Conservation (phyloP, 192 early-diverging fungal species). For the Backusella morwellensis region DNA sequence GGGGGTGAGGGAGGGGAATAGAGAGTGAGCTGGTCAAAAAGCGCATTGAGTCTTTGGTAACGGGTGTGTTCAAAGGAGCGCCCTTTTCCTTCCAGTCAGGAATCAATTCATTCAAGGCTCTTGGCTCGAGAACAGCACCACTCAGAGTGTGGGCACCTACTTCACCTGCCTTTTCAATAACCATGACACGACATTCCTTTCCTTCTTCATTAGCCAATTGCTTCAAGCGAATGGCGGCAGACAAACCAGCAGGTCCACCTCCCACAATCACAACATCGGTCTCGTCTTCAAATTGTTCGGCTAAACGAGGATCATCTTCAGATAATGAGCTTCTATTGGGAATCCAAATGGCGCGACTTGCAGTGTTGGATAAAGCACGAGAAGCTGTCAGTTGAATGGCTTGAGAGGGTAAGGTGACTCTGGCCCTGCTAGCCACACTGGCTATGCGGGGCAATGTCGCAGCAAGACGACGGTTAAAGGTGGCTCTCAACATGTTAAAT, state of each 20-base stretch:
- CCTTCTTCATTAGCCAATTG: conserved; percentile 83
- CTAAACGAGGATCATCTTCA: conserved; percentile 49
- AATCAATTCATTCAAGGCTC: conserved; percentile 91
- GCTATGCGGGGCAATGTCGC: neutral
- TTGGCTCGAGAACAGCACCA: conserved; percentile 92
- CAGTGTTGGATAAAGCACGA: conserved; percentile 4
- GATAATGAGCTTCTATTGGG: conserved; percentile 32
- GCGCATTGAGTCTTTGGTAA: conserved; percentile 79
- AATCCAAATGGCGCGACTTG: conserved; percentile 23
- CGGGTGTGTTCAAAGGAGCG: conserved; percentile 89
- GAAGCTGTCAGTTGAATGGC: neutral
- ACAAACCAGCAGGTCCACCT: conserved; percentile 89
- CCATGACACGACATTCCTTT: conserved; percentile 84
- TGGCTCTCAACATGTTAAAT: conserved; percentile 1
- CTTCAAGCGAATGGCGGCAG: conserved; percentile 93
- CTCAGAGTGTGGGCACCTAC: conserved; percentile 95
- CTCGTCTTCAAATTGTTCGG: conserved; percentile 75
- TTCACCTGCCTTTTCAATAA: conserved; percentile 94
- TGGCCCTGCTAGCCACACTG: neutral
- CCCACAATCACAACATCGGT: conserved; percentile 97
- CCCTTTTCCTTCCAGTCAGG: conserved; percentile 97
- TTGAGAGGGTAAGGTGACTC: conserved; percentile 3
- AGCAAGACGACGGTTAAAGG: neutral
- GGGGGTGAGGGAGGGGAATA: conserved; percentile 88
- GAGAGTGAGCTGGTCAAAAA: conserved; percentile 74